Base-by-base conservation (phyloP, 1,284 basidiomycete genomes). In the Puccinia novopanici region DNA sequence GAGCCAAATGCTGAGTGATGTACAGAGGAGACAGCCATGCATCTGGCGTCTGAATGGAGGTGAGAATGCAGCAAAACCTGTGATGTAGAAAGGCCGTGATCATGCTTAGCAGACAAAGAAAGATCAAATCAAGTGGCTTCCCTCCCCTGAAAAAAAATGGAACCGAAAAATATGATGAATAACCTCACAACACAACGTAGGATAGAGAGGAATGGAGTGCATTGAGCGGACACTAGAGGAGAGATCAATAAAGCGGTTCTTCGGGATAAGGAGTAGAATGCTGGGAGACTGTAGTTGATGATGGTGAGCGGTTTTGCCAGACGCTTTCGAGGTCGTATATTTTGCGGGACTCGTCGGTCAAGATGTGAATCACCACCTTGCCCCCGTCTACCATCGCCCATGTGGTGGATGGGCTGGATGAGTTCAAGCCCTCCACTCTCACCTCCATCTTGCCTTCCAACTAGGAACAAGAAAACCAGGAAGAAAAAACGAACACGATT, bases 401-500 rank as follows among this genome's bases (percentile, higher is more conserved):
- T n/a, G 74, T 81, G 0, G 84, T 84, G 34, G 84, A 84, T 27
- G 84, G 83, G 5, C 82, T 83, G 3, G 85, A 84, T 3, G 84
- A 86, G 34, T 86, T 17, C 12, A 24, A 86, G 22, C 89, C 90
- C 6, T 97, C 94, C 94, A 90, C 63, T 22, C 74, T 82, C 65
- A 75, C 78, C 19, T 59, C 59, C 42, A 74, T 76, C 8, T 67
- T 67, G 22, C 13, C 24, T 48, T 72, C 52, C 10, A 61, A 55
- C n/a, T 48, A 30, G 0, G 59, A 19, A 40, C 17, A 30, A 13
- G 63, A 81, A 6, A 81, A 77, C 0, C 81, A 82, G 13, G 80
- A 81, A 78, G 82, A 82, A 34, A 78, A 77, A 12, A 81, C 82
- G 0, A 81, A 79, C 0, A 82, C 37, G 19, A 81, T 77, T 0